phyloP scores from a whole-genome alignment of 2,329 filamentous ascomycete genomes.

The Cladophialophora bantiana region DNA sequence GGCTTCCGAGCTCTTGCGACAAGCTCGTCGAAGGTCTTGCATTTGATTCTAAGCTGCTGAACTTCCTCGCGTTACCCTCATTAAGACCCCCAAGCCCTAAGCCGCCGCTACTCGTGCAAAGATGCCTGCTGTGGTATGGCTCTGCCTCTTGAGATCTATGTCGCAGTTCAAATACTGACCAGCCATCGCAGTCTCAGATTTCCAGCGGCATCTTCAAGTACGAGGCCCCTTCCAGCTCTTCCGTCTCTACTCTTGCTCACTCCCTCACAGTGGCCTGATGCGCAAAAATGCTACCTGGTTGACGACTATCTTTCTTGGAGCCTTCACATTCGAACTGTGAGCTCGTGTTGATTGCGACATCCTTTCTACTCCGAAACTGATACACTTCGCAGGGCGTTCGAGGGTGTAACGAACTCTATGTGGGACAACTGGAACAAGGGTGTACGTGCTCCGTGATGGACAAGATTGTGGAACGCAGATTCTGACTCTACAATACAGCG shows the following conservation, averaged over 20 bases:
- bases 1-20: not conserved
- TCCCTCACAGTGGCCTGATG: constrained; percentile 73
- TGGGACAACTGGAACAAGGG: constrained; percentile 93
- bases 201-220: constrained; percentile 67
- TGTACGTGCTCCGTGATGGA: constrained; percentile 64
- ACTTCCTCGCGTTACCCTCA: not conserved
- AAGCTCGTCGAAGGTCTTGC: not conserved
- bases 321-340: constrained; percentile 94
- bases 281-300: constrained; percentile 89
- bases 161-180: constrained; percentile 7
- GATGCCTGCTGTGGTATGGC: constrained; percentile 56
- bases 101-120: constrained; percentile 16
- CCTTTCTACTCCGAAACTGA: constrained; percentile 10
- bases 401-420: constrained; percentile 75
- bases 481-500: constrained; percentile 64
- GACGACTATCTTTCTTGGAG: constrained; percentile 80
- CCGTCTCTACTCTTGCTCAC: constrained; percentile 16
- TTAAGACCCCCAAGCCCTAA: constrained; percentile 39
- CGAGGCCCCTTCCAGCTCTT: constrained; percentile 44
- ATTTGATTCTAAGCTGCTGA: not conserved
- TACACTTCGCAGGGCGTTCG: constrained; percentile 71
- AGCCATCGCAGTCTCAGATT: constrained; percentile 51
- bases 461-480: not conserved
- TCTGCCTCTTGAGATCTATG: constrained; percentile 5
- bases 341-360: constrained; percentile 46